Evolutionary conservation across 1,139 yeast species (phyloP), one percentile per base, ranked within the genome.

Genomic region (Sugiyamaella xylanicola): DNA sequence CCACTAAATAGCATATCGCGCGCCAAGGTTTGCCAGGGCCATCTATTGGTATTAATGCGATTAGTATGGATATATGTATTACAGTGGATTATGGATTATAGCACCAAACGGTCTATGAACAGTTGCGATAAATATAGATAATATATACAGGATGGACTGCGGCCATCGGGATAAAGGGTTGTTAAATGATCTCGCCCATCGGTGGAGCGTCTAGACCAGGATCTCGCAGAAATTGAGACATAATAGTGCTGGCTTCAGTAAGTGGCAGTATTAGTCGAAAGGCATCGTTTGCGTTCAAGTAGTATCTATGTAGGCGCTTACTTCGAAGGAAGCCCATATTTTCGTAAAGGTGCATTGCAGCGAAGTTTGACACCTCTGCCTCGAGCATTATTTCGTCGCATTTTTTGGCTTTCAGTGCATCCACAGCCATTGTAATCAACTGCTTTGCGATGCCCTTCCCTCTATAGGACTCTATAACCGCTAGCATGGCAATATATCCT

Each of bases 401-500:
- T 1, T 79, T 73, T 61, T 75, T 70, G 3, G 73, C 70, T 11
- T 78, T 77, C 91, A 93, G 87, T 50, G 79, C 78, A n/a, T 80
- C 80, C 3, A 93, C 79, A 4, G 88, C 82, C 60, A 77, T 68
- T 53, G 77, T 75, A 29, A 92, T 92, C 56, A 93, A 76, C 54
- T 74, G 74, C 62, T 85, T 85, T 3, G 97, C 97, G 48, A 92
- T 86, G 1, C 97, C 97, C 48, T 74, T 75, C 8, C 95, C 92
- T 53, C 99, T 76, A 69, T 79, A 84, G 16, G 72, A 68, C 42
- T 84, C 82, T 56, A 85, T 85, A 25, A 93, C 95, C 0, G 95
- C 97, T 55, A 93, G 74, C 99, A 93, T 93, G 4, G 98, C 99
- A 46, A 93, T 92, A 67, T 93, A 93, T 0, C 99, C 99, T 60